phyloP scores from a whole-genome alignment of 495 filamentous ascomycete genomes.

The Polyplosphaeria fusca region DNA sequence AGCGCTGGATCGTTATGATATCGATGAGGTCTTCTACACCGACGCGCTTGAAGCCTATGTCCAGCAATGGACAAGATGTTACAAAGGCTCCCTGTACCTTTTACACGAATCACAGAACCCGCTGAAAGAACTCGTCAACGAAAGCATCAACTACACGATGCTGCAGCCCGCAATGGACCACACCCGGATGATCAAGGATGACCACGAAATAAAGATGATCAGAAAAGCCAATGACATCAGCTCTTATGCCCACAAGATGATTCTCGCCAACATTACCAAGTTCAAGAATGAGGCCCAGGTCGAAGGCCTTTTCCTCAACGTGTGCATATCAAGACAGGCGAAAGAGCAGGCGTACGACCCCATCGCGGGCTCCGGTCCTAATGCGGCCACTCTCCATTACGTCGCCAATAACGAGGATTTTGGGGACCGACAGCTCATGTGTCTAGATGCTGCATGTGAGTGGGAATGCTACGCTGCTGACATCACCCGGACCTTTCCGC shows the following conservation, averaged over 20 bases:
- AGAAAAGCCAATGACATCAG: constrained; percentile 75
- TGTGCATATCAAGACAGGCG: constrained; percentile 67
- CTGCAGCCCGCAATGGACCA: constrained; percentile 68
- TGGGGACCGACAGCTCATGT: constrained; percentile 63
- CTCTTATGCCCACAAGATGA: constrained; percentile 65
- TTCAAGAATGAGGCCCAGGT: constrained; percentile 78
- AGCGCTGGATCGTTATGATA: constrained; percentile 49
- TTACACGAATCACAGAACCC: constrained; percentile 31
- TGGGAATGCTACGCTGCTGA: constrained; percentile 87
- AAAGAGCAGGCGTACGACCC: constrained; percentile 80
- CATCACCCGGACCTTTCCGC: constrained; percentile 81
- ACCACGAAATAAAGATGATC: constrained; percentile 76
- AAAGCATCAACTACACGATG: constrained; percentile 43
- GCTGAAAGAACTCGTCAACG: not conserved
- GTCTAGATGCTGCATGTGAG: constrained; percentile 83
- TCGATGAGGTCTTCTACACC: constrained; percentile 38
- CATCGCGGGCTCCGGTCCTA: constrained; percentile 75
- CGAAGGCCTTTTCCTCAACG: constrained; percentile 68
- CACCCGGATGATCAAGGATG: constrained; percentile 71
- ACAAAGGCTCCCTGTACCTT: constrained; percentile 29
- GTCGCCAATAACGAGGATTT: constrained; percentile 70
- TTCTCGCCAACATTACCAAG: constrained; percentile 57
- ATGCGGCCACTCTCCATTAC: constrained; percentile 86
- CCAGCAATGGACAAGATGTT: constrained; percentile 18
- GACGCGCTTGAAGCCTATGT: constrained; percentile 23